Evolutionary conservation across 2,329 filamentous ascomycete genomes (phyloP).

Genomic region (Penicillium sp.): DNA sequence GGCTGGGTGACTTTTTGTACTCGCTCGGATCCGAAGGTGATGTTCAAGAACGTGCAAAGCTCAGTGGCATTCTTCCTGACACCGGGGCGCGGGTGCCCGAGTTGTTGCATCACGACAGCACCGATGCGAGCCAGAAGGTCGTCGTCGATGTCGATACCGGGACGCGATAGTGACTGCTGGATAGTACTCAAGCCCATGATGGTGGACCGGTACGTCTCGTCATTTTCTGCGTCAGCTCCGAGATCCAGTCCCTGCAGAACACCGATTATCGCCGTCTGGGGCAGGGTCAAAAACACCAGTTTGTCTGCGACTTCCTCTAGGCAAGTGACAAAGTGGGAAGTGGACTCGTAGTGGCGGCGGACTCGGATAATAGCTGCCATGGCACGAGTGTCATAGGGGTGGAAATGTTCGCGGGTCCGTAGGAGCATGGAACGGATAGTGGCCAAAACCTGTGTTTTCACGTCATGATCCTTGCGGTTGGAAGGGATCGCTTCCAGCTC

Average conservation of each 20-base stretch:
- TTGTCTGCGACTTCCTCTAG: slow-evolving; percentile 34
- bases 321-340: slow-evolving; percentile 34
- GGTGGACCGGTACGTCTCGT: slow-evolving; percentile 27
- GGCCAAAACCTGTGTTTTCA: slow-evolving; percentile 38
- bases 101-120: slow-evolving; percentile 25
- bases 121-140: slow-evolving; percentile 23
- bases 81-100: slow-evolving; percentile 30
- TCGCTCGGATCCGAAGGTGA: slow-evolving; percentile 20
- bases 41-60: slow-evolving; percentile 27
- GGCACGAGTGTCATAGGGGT: slow-evolving; percentile 28
- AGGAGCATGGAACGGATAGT: slow-evolving; percentile 35
- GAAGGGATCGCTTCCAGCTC: slow-evolving; percentile 30
- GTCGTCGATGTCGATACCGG: slow-evolving; percentile 15
- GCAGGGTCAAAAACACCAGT: slow-evolving; percentile 24
- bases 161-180: slow-evolving; percentile 15
- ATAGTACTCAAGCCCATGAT: slow-evolving; percentile 26
- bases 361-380: slow-evolving; percentile 33
- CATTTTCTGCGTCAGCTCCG: slow-evolving; percentile 25
- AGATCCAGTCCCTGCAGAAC: slow-evolving; percentile 27
- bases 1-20: slow-evolving; percentile 26
- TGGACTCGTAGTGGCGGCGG: slow-evolving; percentile 32
- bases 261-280: slow-evolving; percentile 23
- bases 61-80: slow-evolving; percentile 33
- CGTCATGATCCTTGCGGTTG: slow-evolving; percentile 27
- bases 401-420: slow-evolving; percentile 30